Base-by-base conservation (phyloP, 805 yeast genomes). In the Candida arabinofermentans region DNA sequence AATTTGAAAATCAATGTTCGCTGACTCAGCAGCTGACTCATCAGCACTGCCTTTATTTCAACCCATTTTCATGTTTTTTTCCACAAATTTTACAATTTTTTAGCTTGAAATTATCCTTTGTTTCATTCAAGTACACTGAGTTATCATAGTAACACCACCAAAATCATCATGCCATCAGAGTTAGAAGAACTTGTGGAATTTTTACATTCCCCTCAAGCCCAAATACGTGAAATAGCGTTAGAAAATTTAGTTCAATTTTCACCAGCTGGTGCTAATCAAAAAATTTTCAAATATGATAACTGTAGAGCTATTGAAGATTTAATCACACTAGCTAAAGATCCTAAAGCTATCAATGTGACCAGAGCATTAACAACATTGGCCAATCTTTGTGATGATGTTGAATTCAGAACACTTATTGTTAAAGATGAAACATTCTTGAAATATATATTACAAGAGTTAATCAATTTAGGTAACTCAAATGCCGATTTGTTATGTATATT, bases 401-500 rank as follows among this genome's bases (percentile, higher is more conserved):
- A 67, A 16, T 74, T 88, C 57, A 75, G 96, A 53, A 71, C 72
- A 34, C 53, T 81, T 44, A 73, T 91, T 18, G 85, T 79, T 5
- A 71, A 75, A 22, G 96, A 91, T 59, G 68, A 65, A 13, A 67
- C 67, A 8, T 87, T 81, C 58, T 45, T 72, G 46, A 68, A 65
- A 48, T 75, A 55, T 54, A 55, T 85, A 39, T 61, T 75, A 13
- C 63, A 68, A 40, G 67, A 72, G 40, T 72, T 83, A 29, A 62
- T 78, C 47, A 77, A 74, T 43, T 61, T 79, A 27, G 68, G 70
- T 6, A 84, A 87, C 57, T 58, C 74, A 22, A 79, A 81, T 59
- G 86, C 95, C 5, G 96, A 89, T 53, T 72, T 88, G 48, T 82
- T 80, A 74, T 79, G 90, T 56, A 90, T 93, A 48, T 68, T 93